Evolutionary conservation across 2,329 filamentous ascomycete genomes (phyloP).

Genomic region (Alternaria sp.): DNA sequence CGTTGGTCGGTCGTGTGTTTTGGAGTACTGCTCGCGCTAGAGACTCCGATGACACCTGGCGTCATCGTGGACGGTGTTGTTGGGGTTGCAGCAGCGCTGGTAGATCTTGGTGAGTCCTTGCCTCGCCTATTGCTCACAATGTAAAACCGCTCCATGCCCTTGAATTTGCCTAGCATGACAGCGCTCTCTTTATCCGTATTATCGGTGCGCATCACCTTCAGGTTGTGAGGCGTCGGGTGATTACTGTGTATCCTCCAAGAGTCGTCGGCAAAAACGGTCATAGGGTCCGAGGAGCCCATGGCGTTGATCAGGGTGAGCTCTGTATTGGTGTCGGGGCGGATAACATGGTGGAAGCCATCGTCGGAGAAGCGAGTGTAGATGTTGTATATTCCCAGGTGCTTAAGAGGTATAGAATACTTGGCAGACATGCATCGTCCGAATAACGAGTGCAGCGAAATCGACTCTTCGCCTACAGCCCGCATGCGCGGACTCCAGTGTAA

Average conservation of each 20-base stretch:
- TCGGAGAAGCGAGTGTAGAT: conserved; percentile 61
- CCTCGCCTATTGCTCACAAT: conserved; percentile 53
- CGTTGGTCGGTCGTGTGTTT: conserved; percentile 30
- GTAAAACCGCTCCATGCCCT: conserved; percentile 59
- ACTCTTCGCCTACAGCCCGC: conserved; percentile 64
- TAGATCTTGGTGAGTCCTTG: conserved; percentile 28
- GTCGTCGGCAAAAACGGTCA: conserved; percentile 62
- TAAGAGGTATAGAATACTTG: conserved; percentile 55
- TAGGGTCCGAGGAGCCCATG: conserved; percentile 55
- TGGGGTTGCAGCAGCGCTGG: conserved; percentile 37
- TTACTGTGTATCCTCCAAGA: conserved; percentile 55
- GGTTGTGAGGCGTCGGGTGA: conserved; percentile 36
- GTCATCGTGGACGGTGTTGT: conserved; percentile 36
- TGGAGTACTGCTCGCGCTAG: conserved; percentile 30
- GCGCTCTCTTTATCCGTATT: conserved; percentile 54
- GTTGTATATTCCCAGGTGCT: conserved; percentile 63
- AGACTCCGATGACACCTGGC: conserved; percentile 21
- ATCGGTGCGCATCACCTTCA: conserved; percentile 60
- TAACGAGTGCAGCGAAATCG: conserved; percentile 60
- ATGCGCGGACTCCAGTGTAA: conserved; percentile 69
- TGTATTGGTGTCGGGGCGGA: conserved; percentile 52
- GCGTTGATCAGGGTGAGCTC: conserved; percentile 62
- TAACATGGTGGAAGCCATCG: conserved; percentile 52
- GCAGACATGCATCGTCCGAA: conserved; percentile 62
- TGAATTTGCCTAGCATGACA: conserved; percentile 52